Evolutionary conservation across 768 basidiomycete species (phyloP).

Genomic region (Kwoniella mangroviensis): DNA sequence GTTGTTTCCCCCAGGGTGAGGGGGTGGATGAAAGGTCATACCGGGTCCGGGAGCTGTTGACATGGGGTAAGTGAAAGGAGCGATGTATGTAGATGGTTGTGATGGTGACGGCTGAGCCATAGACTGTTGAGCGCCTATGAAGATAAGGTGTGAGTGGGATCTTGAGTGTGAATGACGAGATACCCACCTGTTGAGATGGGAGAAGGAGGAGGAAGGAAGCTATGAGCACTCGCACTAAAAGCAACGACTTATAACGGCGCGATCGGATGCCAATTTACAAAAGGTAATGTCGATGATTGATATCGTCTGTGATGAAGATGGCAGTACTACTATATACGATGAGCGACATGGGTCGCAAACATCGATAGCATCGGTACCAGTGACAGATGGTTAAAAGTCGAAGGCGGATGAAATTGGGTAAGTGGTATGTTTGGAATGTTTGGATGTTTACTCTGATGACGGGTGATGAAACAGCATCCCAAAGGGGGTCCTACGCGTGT

Average conservation of each 20-base stretch:
- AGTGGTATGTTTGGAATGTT: slow-evolving; percentile 6
- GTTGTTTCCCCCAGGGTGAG: background rate
- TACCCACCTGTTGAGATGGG: background rate
- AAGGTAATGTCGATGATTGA: too few relatives aligned
- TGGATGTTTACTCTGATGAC: slow-evolving; percentile 4
- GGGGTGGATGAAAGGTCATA: slow-evolving; percentile 17
- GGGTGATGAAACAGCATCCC: slow-evolving; percentile 4
- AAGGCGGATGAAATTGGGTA: too few relatives aligned
- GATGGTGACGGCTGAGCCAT: background rate
- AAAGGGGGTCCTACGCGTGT: slow-evolving; percentile 2
- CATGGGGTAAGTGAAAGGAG: background rate
- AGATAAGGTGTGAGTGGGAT: background rate
- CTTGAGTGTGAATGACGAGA: background rate
- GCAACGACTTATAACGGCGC: background rate
- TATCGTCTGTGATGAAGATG: background rate
- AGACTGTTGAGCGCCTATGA: background rate
- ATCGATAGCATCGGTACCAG: too few relatives aligned
- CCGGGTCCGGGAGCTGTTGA: background rate
- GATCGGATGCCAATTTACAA: background rate
- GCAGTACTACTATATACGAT: background rate
- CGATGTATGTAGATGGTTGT: background rate
- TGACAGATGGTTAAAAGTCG: too few relatives aligned
- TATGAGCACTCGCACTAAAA: background rate
- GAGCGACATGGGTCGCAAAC: too few relatives aligned
- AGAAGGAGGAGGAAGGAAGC: background rate